Conservation (phyloP, 73 alveolate species). For the Paramecium sexaurelia region DNA sequence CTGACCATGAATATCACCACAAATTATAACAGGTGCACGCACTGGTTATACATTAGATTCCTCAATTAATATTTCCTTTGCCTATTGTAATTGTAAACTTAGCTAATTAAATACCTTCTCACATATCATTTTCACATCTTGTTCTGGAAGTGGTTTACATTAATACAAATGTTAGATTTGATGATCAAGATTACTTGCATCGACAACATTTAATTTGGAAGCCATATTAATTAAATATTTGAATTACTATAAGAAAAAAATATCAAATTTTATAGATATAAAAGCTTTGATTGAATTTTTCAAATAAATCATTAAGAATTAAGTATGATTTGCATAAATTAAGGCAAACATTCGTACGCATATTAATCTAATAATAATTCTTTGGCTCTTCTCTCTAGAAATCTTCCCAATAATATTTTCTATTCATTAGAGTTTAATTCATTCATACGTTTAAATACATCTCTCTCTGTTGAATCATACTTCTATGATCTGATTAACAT, state of each 20-base stretch:
- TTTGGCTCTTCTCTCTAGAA: constrained; percentile 50
- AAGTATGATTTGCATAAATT: neutral
- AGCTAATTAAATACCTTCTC: neutral
- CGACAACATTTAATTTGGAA: neutral
- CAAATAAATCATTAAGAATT: neutral
- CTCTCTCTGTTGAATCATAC: constrained; percentile 33
- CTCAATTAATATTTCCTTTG: constrained; percentile 84
- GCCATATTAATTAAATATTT: neutral
- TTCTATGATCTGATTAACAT: constrained; percentile 18
- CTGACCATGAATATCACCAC: constrained; percentile 93
- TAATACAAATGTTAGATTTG: neutral
- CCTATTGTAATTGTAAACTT: neutral
- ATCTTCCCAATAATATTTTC: constrained; percentile 23
- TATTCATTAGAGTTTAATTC: neutral
- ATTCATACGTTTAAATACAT: neutral
- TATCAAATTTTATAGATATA: neutral
- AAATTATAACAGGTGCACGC: constrained; percentile 85
- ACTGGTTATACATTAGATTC: constrained; percentile 83
- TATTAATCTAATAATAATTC: neutral
- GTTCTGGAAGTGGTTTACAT: constrained; percentile 27
- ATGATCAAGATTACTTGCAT: neutral
- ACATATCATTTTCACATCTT: neutral
- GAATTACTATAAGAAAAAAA: neutral
- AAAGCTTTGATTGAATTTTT: neutral
- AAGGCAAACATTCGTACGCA: neutral